Evolutionary conservation across 2,329 filamentous ascomycete genomes (phyloP).

Genomic region (Penicillium sumatraense): DNA sequence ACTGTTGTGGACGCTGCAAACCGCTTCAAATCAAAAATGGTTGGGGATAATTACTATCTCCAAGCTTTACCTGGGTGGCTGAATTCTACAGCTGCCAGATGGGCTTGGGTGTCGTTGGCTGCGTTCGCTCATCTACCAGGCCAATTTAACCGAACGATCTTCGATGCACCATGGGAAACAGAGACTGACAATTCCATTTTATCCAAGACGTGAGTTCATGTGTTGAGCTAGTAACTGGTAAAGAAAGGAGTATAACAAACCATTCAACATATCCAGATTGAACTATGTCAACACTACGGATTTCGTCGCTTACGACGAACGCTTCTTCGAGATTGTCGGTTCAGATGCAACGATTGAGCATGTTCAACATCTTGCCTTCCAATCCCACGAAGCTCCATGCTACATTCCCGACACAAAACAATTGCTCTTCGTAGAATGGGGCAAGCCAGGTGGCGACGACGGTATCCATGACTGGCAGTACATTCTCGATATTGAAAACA

Average conservation of each 20-base stretch:
- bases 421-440: constrained; percentile 21
- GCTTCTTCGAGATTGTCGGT: constrained; percentile 16
- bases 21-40: not conserved
- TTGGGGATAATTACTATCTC: constrained; percentile 5
- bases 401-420: constrained; percentile 13
- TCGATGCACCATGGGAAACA: constrained; percentile 12
- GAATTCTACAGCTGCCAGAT: constrained; percentile 7
- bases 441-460: constrained; percentile 12
- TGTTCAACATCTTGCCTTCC: constrained; percentile 12
- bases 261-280: no score
- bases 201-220: not conserved
- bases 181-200: constrained; percentile 3
- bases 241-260: no score
- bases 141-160: constrained; percentile 11
- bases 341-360: constrained; percentile 13
- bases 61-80: constrained; percentile 8
- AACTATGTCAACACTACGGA: constrained; percentile 12
- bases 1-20: not conserved
- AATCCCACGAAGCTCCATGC: constrained; percentile 13
- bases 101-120: constrained; percentile 15
- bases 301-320: constrained; percentile 16
- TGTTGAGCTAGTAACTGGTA: no score
- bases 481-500: constrained; percentile 10
- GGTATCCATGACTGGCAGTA: constrained; percentile 18
- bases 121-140: constrained; percentile 11